Evolutionary conservation across 495 filamentous ascomycete species (phyloP).

Genomic region (Penicillium maclennaniae): DNA sequence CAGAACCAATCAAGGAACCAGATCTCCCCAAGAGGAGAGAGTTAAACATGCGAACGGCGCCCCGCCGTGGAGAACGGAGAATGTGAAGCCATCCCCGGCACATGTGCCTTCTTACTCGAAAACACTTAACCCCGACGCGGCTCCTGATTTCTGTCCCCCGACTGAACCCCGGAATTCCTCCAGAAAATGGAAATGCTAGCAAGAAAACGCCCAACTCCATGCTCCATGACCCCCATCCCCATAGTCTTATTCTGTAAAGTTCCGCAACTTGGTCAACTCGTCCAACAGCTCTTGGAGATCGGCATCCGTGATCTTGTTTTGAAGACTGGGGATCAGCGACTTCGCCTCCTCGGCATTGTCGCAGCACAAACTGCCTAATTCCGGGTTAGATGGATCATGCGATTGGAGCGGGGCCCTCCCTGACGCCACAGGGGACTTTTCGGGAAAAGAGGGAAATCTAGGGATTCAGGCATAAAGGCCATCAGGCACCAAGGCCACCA

Average conservation of each 20-base stretch:
- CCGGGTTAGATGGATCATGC: conserved; percentile 1
- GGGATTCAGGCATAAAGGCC: not conserved
- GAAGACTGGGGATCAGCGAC: conserved; percentile 86
- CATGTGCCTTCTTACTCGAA: conserved; percentile 6
- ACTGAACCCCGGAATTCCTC: conserved; percentile 10
- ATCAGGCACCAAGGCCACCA: not conserved
- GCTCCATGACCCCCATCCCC: not conserved
- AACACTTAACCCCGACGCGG: conserved; percentile 12
- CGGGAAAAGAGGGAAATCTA: not conserved
- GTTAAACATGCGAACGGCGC: conserved; percentile 1
- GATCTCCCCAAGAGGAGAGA: too few relatives aligned
- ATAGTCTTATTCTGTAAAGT: conserved; percentile 46
- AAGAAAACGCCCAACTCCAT: conserved; percentile 14
- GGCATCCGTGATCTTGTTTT: conserved; percentile 81
- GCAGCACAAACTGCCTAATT: conserved; percentile 78
- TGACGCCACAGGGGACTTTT: not conserved
- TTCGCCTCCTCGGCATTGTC: conserved; percentile 93
- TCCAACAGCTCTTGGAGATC: conserved; percentile 84
- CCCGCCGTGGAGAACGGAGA: conserved; percentile 6
- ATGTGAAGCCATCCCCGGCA: not conserved
- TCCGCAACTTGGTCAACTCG: conserved; percentile 78
- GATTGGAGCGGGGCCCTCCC: not conserved
- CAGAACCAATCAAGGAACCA: too few relatives aligned
- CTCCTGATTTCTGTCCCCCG: not conserved
- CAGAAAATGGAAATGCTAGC: not conserved